Evolutionary conservation across 345 rosid species (phyloP), one percentile per base, ranked within the genome.

Genomic region (Erucastrum elatum): DNA sequence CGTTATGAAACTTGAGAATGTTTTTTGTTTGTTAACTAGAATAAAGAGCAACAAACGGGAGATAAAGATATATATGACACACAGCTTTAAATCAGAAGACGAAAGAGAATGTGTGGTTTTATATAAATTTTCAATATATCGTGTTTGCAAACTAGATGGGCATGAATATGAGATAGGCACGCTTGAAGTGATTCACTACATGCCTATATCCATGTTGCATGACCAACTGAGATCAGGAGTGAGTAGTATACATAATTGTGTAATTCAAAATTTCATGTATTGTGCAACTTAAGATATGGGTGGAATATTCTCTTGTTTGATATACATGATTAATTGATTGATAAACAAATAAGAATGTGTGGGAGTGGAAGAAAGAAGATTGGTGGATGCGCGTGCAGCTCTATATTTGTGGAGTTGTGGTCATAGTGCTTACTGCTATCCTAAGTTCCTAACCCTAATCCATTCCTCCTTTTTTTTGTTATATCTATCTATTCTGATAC

Each of bases 351-450:
- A 69, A 75, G 53, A 49, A 55, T 53, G 56, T 74, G 83, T 62
- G 49, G 29, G 75, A 31, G 74, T 34, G 34, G 61, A 53, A 76
- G 69, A 56, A 46, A 51, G 62, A 81, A 81, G 87, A 82, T 87
- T 79, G 87, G 89, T 89, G 91, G 87, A 70, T 89, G 90, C 96
- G 93, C 93, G 84, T 89, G 93, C 91, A 78, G 81, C 74, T 55
- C 77, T 56, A 66, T 80, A 78, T 79, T 76, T 68, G 88, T 84
- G 90, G 89, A 85, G 84, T 77, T 85, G 90, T 84, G 89, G 89
- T 86, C 87, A 87, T 84, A 80, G 69, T 90, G 80, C 75, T 69
- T 30, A 62, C 67, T 80, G 41, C 41, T 35, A 35, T 35, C 41
- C 9, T 33, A 29, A 29, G 35, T 5, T 33, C 35, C 6, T 35